phyloP scores from a whole-genome alignment of 352 stramenopile species.

The Phytophthora rubi region DNA sequence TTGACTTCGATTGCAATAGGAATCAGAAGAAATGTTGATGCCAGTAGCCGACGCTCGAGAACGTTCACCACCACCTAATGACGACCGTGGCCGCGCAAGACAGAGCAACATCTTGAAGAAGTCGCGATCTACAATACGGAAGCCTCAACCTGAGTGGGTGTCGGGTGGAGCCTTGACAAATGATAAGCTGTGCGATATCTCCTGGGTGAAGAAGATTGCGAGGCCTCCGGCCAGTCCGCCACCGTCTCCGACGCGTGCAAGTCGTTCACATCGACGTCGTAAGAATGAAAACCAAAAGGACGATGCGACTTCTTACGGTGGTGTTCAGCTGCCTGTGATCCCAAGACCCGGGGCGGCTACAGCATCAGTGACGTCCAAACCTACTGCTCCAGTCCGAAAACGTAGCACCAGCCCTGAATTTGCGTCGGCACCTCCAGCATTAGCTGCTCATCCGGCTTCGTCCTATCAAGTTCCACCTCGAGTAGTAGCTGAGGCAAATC shows the following conservation, averaged over 20 bases:
- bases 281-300: slow-evolving; percentile 35
- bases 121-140: background rate
- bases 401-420: slow-evolving; percentile 7
- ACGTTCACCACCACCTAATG: slow-evolving; percentile 8
- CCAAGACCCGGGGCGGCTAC: slow-evolving; percentile 6
- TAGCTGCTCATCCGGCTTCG: background rate
- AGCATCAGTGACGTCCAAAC: background rate
- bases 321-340: slow-evolving; percentile 26
- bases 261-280: slow-evolving; percentile 14
- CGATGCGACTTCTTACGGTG: slow-evolving; percentile 7
- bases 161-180: slow-evolving; percentile 34
- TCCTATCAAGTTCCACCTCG: slow-evolving; percentile 9
- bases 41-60: slow-evolving; percentile 7
- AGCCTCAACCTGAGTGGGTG: slow-evolving; percentile 34
- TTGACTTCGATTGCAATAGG: slow-evolving; percentile 10
- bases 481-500: slow-evolving; percentile 8
- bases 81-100: slow-evolving; percentile 5
- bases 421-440: slow-evolving; percentile 1
- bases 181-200: slow-evolving; percentile 39
- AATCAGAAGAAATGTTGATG: slow-evolving; percentile 13
- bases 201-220: slow-evolving; percentile 36
- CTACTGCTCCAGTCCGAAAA: slow-evolving; percentile 1
- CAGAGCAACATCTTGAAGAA: slow-evolving; percentile 20
- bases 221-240: slow-evolving; percentile 12
- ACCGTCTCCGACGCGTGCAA: slow-evolving; percentile 8